phyloP scores from a whole-genome alignment of 805 yeast genomes.

The Metschnikowia gelsemii region DNA sequence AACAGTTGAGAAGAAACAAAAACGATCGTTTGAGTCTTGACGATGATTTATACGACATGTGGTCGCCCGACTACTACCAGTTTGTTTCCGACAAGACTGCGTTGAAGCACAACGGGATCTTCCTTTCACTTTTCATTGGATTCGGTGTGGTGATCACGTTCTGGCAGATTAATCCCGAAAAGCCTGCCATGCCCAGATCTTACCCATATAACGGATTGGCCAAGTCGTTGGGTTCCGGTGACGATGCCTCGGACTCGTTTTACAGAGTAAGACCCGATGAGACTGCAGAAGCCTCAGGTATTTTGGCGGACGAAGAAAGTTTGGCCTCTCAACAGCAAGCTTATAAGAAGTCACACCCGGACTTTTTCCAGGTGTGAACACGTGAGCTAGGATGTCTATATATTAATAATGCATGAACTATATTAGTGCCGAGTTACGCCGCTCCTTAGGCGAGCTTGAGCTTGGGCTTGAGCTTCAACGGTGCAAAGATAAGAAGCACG shows the following conservation, averaged over 20 bases:
- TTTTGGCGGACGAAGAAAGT: conserved; percentile 34
- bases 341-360: conserved; percentile 37
- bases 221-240: conserved; percentile 65
- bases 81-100: conserved; percentile 62
- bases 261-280: conserved; percentile 43
- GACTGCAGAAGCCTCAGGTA: conserved; percentile 38
- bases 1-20: conserved; percentile 75
- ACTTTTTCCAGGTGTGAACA: conserved; percentile 27
- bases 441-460: too few species aligned
- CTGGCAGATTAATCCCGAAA: conserved; percentile 56
- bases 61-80: conserved; percentile 81
- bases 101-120: conserved; percentile 52
- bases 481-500: too few species aligned
- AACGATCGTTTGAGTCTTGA: conserved; percentile 70
- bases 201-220: conserved; percentile 77
- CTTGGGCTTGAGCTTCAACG: too few species aligned
- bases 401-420: conserved; percentile 6
- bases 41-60: conserved; percentile 74
- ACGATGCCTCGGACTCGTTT: conserved; percentile 29
- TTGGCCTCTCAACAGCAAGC: conserved; percentile 30
- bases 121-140: conserved; percentile 40
- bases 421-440: not conserved
- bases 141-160: conserved; percentile 45
- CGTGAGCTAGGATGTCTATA: not conserved
- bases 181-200: conserved; percentile 73